A percentile compares a stretch with the other conserved stretches of the same genome.
These are phyloP conservation scores for Akanthomyces dipterigenus DNA, from an alignment of 2,329 filamentous ascomycete species.

Conservation along the genomic window DNA sequence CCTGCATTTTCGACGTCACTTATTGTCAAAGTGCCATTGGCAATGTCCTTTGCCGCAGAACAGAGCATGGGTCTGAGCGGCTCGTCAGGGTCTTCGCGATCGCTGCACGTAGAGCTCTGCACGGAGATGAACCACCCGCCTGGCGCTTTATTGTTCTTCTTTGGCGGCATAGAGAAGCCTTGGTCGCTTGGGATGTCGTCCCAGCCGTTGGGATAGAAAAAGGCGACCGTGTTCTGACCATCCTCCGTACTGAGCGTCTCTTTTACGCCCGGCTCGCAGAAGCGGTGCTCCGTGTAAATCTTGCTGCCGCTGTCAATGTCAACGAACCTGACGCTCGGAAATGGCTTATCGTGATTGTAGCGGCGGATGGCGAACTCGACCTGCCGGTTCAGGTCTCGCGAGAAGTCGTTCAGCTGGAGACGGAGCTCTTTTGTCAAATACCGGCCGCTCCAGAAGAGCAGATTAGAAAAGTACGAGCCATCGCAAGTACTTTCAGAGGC, in stretches of 20 bases:
- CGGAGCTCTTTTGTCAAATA: neutral
- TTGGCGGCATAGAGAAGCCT: neutral
- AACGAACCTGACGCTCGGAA: neutral
- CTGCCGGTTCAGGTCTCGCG: neutral
- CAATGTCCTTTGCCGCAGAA: neutral
- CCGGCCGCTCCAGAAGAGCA: neutral
- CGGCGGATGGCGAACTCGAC: neutral
- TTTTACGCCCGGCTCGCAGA: neutral
- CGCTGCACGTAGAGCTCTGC: neutral
- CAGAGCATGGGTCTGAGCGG: neutral
- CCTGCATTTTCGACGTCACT: neutral
- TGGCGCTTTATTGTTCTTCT: neutral
- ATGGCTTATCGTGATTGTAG: neutral
- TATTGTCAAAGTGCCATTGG: neutral
- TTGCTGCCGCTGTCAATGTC: neutral
- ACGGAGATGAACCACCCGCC: neutral
- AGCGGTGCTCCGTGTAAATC: neutral
- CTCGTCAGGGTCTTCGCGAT: neutral
- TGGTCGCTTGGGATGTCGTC: neutral
- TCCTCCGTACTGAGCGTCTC: neutral
- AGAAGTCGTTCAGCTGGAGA: neutral
- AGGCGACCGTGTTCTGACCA: neutral
- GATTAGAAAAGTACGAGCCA: neutral
- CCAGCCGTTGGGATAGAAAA: neutral
- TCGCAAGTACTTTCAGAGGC: neutral